A percentile compares a stretch with the other conserved stretches of the same genome.
phyloP scores from a whole-genome alignment of 495 filamentous ascomycete species.

The Penicillium taxi region DNA sequence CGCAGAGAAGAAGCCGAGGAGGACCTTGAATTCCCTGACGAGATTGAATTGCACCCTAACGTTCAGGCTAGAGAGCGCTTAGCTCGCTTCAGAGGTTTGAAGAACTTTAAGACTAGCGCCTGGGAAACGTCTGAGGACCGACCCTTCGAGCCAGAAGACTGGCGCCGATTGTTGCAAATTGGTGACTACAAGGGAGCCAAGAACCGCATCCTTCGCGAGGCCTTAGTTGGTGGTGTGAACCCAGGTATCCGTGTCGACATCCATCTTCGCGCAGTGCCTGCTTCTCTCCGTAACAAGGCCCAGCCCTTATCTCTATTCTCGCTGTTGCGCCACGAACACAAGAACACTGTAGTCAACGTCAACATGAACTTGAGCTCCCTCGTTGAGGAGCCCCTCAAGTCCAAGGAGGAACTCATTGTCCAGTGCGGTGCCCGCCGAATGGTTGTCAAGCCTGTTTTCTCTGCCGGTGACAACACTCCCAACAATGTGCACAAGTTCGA shows the following conservation, averaged over 20 bases:
- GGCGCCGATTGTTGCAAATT: constrained; percentile 74
- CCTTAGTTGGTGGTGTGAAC: constrained; percentile 74
- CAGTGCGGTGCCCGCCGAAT: constrained; percentile 83
- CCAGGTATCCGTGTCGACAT: constrained; percentile 75
- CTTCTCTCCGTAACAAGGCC: constrained; percentile 47
- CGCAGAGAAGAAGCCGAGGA: constrained; percentile 74
- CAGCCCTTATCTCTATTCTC: constrained; percentile 68
- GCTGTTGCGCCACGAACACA: constrained; percentile 88
- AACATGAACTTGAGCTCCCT: constrained; percentile 73
- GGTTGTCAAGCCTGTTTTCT: constrained; percentile 84
- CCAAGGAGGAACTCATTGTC: constrained; percentile 82
- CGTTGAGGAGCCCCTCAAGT: constrained; percentile 63
- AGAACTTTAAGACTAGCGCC: constrained; percentile 72
- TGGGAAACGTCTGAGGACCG: constrained; percentile 88
- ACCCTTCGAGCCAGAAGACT: constrained; percentile 80
- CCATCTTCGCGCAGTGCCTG: constrained; percentile 66
- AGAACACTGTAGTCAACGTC: constrained; percentile 78
- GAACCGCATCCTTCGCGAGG: constrained; percentile 66
- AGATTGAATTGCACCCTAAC: constrained; percentile 87
- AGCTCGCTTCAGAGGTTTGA: constrained; percentile 78
- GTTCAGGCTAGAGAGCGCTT: constrained; percentile 80
- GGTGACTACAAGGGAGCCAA: constrained; percentile 75
- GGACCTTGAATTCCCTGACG: constrained; percentile 91
- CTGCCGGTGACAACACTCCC: constrained; percentile 68
- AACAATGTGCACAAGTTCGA: constrained; percentile 97